A percentile compares a stretch with the other conserved stretches of the same genome.
Conservation (phyloP, 2,329 filamentous ascomycete genomes). For the Stemphylium beticola region DNA sequence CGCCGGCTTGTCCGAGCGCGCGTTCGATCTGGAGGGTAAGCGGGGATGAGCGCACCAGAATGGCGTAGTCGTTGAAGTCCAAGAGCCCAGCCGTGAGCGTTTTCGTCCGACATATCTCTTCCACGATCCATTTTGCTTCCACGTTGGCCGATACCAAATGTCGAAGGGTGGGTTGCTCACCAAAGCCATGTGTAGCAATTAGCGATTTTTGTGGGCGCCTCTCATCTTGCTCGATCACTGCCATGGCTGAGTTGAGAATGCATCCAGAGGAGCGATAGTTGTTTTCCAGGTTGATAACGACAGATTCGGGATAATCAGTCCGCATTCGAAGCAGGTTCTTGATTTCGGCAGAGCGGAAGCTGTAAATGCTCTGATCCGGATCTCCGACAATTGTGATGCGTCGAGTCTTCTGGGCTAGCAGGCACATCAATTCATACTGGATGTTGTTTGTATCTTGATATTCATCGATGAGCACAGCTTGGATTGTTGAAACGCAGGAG, state of each 20-base stretch:
- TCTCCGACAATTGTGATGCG: conserved; percentile 96
- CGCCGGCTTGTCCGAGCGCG: conserved; percentile 77
- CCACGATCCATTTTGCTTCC: conserved; percentile 88
- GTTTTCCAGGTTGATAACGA: conserved; percentile 85
- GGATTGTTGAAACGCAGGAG: conserved; percentile 84
- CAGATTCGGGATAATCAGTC: conserved; percentile 74
- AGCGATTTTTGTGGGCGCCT: conserved; percentile 80
- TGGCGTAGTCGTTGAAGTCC: conserved; percentile 77
- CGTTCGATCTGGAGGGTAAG: conserved; percentile 87
- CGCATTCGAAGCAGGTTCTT: conserved; percentile 84
- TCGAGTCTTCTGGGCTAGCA: conserved; percentile 74
- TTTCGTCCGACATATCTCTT: conserved; percentile 75
- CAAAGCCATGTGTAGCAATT: conserved; percentile 78
- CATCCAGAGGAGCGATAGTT: conserved; percentile 92
- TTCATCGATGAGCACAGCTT: conserved; percentile 92
- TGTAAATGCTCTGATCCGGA: conserved; percentile 97
- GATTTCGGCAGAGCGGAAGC: conserved; percentile 91
- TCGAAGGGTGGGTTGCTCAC: conserved; percentile 80
- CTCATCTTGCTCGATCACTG: conserved; percentile 89
- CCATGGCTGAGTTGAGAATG: conserved; percentile 79
- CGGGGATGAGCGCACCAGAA: conserved; percentile 82
- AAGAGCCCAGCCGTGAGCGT: conserved; percentile 77
- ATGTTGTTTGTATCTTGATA: conserved; percentile 97
- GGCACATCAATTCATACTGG: conserved; percentile 91
- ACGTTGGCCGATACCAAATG: conserved; percentile 70